Percentiles rank a stretch among this genome's conserved stretches.
phyloP scores from a whole-genome alignment of 2,329 filamentous ascomycete species.

The Trichoderma sp. region DNA sequence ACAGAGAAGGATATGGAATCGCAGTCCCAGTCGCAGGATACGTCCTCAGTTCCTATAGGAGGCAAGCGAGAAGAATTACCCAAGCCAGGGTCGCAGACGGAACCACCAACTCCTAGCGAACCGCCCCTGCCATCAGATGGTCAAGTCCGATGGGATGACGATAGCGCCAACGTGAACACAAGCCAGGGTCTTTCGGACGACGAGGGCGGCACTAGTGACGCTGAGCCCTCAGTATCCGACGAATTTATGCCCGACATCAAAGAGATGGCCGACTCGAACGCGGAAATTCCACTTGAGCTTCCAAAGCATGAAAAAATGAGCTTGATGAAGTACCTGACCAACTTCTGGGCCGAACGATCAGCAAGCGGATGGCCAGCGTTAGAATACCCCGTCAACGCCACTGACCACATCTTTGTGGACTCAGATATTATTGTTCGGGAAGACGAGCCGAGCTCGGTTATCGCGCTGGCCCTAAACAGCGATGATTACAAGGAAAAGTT shows the following conservation, averaged over 20 bases:
- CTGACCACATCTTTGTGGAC: slow-evolving; percentile 94
- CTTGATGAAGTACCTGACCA: slow-evolving; percentile 90
- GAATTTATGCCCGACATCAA: slow-evolving; percentile 64
- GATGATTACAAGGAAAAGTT: slow-evolving; percentile 84
- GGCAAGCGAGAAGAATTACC: slow-evolving; percentile 24
- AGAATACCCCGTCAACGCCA: slow-evolving; percentile 84
- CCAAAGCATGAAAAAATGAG: slow-evolving; percentile 92
- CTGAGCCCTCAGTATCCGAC: slow-evolving; percentile 66
- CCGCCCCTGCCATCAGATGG: slow-evolving; percentile 25
- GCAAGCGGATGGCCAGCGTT: slow-evolving; percentile 90
- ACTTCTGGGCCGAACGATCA: slow-evolving; percentile 97
- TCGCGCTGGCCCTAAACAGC: slow-evolving; percentile 87
- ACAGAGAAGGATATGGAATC: slow-evolving; percentile 23
- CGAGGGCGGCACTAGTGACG: slow-evolving; percentile 67
- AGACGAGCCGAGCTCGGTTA: slow-evolving; percentile 93
- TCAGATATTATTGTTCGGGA: slow-evolving; percentile 96
- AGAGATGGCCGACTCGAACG: slow-evolving; percentile 60
- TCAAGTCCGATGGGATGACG: slow-evolving; percentile 29
- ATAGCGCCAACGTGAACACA: slow-evolving; percentile 29
- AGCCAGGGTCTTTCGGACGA: slow-evolving; percentile 64
- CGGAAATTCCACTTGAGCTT: slow-evolving; percentile 66
- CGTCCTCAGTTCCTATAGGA: slow-evolving; percentile 31
- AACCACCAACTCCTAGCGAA: slow-evolving; percentile 26
- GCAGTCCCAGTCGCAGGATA: slow-evolving; percentile 20
- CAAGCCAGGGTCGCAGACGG: slow-evolving; percentile 24